A percentile compares a stretch with the other conserved stretches of the same genome.
Evolutionary conservation across 2,329 filamentous ascomycete genomes (phyloP).

Genomic region (Teratosphaeria pseudoeucalypti): DNA sequence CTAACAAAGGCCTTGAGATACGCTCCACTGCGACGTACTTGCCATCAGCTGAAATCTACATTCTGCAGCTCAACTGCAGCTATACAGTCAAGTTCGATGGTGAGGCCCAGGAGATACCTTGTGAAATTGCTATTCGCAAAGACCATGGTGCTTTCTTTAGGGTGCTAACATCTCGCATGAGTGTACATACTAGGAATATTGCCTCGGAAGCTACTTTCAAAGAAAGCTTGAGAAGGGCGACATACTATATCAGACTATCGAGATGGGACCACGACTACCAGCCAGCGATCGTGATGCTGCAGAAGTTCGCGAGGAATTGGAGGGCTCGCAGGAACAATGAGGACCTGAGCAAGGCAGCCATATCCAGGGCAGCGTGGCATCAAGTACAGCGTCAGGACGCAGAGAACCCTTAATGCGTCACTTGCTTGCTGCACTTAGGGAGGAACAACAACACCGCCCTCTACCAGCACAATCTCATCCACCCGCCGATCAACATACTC

Average conservation of each 20-base stretch:
- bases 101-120: not conserved
- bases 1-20: not conserved
- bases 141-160: not conserved
- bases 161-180: not conserved
- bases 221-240: not conserved
- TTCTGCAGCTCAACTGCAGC: not conserved
- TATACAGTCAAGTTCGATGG: not conserved
- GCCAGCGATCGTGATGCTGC: not conserved
- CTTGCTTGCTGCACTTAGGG: not conserved
- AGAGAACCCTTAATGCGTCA: no score
- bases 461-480: not conserved
- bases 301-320: not conserved
- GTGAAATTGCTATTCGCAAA: not conserved
- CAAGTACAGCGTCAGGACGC: no score
- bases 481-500: not conserved
- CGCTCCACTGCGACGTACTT: not conserved
- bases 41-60: not conserved
- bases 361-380: no score
- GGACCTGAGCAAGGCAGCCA: not conserved
- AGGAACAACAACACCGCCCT: not conserved
- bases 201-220: not conserved
- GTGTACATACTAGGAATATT: not conserved
- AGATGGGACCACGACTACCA: not conserved
- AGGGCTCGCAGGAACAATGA: not conserved
- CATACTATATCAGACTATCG: not conserved